These are phyloP conservation scores for Paxillus rubicundulus DNA, from an alignment of 768 basidiomycete species.

Conservation along the genomic window DNA sequence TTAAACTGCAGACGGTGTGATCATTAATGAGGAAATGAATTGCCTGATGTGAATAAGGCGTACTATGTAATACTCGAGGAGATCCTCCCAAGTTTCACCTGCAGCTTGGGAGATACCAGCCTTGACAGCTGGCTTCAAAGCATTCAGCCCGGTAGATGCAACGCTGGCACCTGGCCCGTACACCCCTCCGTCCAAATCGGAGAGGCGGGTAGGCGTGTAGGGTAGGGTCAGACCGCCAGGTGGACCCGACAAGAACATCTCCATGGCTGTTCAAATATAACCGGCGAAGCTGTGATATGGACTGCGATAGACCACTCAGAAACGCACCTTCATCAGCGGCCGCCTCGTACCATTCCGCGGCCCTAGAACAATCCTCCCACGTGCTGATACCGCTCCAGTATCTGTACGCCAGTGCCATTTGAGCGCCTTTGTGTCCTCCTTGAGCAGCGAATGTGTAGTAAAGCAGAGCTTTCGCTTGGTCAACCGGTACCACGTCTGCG, in stretches of 20 bases:
- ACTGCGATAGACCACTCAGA: slow-evolving; percentile 22
- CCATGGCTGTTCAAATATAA: slow-evolving; percentile 57
- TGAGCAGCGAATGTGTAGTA: slow-evolving; percentile 95
- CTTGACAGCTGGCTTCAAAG: slow-evolving; percentile 72
- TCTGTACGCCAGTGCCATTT: slow-evolving; percentile 91
- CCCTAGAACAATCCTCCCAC: slow-evolving; percentile 77
- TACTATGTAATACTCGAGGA: slow-evolving; percentile 89
- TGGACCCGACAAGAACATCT: slow-evolving; percentile 77
- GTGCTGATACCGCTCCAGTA: slow-evolving; percentile 97
- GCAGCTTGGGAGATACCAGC: slow-evolving; percentile 80
- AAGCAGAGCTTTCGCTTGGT: slow-evolving; percentile 81
- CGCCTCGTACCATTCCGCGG: slow-evolving; percentile 85
- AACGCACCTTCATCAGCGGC: slow-evolving; percentile 79
- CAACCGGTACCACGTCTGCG: slow-evolving; percentile 53
- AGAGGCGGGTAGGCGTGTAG: slow-evolving; percentile 74
- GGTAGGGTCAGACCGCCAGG: slow-evolving; percentile 89
- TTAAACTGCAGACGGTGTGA: slow-evolving; percentile 66
- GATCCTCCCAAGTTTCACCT: slow-evolving; percentile 92
- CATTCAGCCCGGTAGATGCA: slow-evolving; percentile 80
- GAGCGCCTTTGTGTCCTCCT: slow-evolving; percentile 80
- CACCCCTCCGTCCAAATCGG: slow-evolving; percentile 89
- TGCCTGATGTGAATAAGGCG: slow-evolving; percentile 14
- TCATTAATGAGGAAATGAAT: neutral
- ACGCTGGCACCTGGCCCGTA: slow-evolving; percentile 95
- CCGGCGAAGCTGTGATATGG: neutral